Evolutionary conservation across 164 flowering plant species (phyloP), one percentile per base, ranked within the genome.

Genomic region (Pachysandra terminalis): DNA sequence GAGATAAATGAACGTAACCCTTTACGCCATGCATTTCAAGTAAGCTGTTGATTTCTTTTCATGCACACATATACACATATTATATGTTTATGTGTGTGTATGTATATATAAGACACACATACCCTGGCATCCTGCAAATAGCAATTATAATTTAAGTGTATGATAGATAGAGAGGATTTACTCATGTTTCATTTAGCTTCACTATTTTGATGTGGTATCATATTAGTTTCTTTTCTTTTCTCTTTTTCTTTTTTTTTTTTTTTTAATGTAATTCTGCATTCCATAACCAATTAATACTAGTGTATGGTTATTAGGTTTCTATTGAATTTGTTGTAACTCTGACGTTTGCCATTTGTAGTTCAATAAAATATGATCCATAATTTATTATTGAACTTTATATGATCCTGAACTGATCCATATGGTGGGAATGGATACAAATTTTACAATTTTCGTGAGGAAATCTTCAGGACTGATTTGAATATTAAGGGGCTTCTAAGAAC

Each of bases 1-100:
- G 98, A 93, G 80, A 74, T 85, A 35, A 89, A 90, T 74, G 99
- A 96, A 35, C 84, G 81, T 32, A 96, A 96, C 75, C 99, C 99
- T 56, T 72, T 96, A 61, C 93, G 99, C 35, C 85, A 93, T 85
- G 80, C 94, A 67, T 90, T 96, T 73, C 78, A 77, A 83, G 99
- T 93, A 75, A 80, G 80, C 49, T 76, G 32, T 35, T 69, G 45
- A 51, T 27, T 5, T 24, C 25, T 16, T 37, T 28, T n/a, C 37
- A 32, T 7, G 7, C 37, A 32, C 37, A 32, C 37, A 32, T 7
- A 32, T 7, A 32, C 37, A 32, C 37, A 32, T 32, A 32, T 32
- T 32, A n/a, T n/a, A n/a, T n/a, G n/a, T n/a, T 32, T 7, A 3
- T 32, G 3, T 32, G 5, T 32, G 3, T 32, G 3, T 32, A 32